phyloP scores from a whole-genome alignment of 1,284 basidiomycete species.

The Schizophyllum commune region DNA sequence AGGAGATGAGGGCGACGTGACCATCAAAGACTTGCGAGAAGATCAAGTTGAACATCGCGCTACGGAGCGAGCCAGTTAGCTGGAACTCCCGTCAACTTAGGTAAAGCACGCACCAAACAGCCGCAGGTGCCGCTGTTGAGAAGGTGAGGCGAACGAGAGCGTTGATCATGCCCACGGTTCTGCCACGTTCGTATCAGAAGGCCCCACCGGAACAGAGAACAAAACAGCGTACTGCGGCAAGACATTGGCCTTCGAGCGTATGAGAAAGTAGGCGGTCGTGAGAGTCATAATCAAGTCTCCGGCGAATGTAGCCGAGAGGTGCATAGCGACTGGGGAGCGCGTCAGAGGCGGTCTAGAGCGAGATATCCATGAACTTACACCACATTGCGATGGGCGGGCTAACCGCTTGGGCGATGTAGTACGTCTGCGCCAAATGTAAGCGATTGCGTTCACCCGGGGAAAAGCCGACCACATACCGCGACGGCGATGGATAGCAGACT shows the following conservation, averaged over 20 bases:
- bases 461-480: not conserved
- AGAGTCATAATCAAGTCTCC: slow-evolving; percentile 23
- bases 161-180: slow-evolving; percentile 19
- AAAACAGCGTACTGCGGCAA: slow-evolving; percentile 13
- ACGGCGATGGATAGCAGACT: slow-evolving; percentile 3
- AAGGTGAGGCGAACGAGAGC: slow-evolving; percentile 27
- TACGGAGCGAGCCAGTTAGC: slow-evolving; percentile 4
- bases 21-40: slow-evolving; percentile 24
- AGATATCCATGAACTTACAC: slow-evolving; percentile 18
- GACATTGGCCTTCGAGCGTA: slow-evolving; percentile 21
- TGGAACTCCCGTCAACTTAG: not conserved
- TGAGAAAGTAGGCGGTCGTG: slow-evolving; percentile 22
- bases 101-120: slow-evolving; percentile 20
- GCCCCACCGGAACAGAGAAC: not conserved
- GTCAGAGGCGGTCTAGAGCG: not conserved
- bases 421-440: slow-evolving; percentile 6
- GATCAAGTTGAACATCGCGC: slow-evolving; percentile 26
- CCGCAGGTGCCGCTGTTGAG: slow-evolving; percentile 26
- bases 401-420: slow-evolving; percentile 2
- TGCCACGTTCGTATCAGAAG: slow-evolving; percentile 1
- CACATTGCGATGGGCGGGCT: slow-evolving; percentile 17
- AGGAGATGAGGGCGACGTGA: slow-evolving; percentile 17
- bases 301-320: slow-evolving; percentile 24
- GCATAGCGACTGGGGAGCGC: slow-evolving; percentile 20
- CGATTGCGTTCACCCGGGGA: not conserved